Conservation (phyloP, 2,329 filamentous ascomycete species). For the Fusarium pilosicola region DNA sequence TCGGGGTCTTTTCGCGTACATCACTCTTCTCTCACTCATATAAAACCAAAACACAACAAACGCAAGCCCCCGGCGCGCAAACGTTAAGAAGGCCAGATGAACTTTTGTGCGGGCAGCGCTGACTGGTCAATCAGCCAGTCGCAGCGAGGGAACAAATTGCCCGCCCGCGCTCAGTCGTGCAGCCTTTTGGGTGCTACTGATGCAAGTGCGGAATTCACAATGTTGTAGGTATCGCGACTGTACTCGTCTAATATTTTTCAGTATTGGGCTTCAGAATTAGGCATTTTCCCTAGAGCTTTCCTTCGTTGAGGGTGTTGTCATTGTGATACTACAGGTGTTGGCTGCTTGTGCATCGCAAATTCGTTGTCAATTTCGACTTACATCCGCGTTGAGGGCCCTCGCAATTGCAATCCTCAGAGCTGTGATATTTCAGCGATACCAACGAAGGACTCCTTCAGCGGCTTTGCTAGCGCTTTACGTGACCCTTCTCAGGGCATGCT, state of each 20-base stretch:
- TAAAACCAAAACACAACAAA: slow-evolving; percentile 19
- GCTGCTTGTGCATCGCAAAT: slow-evolving; percentile 26
- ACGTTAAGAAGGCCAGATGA: slow-evolving; percentile 1
- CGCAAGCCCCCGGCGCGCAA: slow-evolving; percentile 5
- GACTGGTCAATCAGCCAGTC: slow-evolving; percentile 34
- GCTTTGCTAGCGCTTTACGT: slow-evolving; percentile 34
- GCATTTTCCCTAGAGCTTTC: slow-evolving; percentile 6
- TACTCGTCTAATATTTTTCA: slow-evolving; percentile 38
- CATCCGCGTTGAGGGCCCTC: slow-evolving; percentile 14
- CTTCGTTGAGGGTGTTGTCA: background rate
- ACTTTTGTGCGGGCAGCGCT: slow-evolving; percentile 17
- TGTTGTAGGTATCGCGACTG: slow-evolving; percentile 30
- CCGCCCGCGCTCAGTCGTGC: slow-evolving; percentile 27
- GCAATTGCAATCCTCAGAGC: slow-evolving; percentile 22
- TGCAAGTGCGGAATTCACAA: slow-evolving; percentile 34
- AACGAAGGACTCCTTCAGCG: slow-evolving; percentile 37
- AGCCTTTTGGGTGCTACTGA: slow-evolving; percentile 37
- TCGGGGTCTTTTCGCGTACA: slow-evolving; percentile 8
- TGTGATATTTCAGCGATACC: slow-evolving; percentile 44
- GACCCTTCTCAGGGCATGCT: slow-evolving; percentile 39
- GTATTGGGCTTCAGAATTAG: background rate
- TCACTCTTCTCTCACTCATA: slow-evolving; percentile 9
- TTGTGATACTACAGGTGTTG: slow-evolving; percentile 4
- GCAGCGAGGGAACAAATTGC: slow-evolving; percentile 20
- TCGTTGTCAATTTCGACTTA: slow-evolving; percentile 23